Evolutionary conservation across 352 stramenopile species (phyloP), one percentile per base, ranked within the genome.

Genomic region (Phytophthora constricta): DNA sequence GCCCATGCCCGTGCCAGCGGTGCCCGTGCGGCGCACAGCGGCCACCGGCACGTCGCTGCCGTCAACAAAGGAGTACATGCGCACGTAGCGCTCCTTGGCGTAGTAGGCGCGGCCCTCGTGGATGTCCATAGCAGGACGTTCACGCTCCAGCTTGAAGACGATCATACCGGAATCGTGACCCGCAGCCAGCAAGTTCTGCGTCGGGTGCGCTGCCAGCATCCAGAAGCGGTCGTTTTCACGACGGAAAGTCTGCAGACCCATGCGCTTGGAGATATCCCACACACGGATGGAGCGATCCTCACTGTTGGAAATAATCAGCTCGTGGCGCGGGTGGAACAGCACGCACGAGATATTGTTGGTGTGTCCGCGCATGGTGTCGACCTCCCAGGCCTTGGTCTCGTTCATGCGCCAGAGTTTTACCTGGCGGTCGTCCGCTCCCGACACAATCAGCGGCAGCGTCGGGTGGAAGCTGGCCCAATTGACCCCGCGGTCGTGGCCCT

Each of bases 111-210:
- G 82, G 33, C 91, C 89, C 23, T 92, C 83, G 52, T 92, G 71
- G 17, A 93, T 85, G 45, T 95, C 87, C 77, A 98, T 98, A 14
- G 98, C 97, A 0, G 98, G 97, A 52, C 98, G 91, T 68, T 99
- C 98, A 47, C 98, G 90, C 69, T 97, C 91, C 41, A 99, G 84
- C 79, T 99, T 99, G 82, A 99, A 99, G 14, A 99, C 98, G 78
- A 99, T 99, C 96, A 99, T 99, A 72, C 98, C 98, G n/a, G 92
- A 98, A 80, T 99, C 98, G 73, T 99, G 98, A 50, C 98, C 98
- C 4, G 98, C 98, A 19, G 98, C 98, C 26, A 99, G 84, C 28
- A 99, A 81, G 77, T 99, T 99, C 75, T 99, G 97, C 47, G 89
- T 91, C 27, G 93, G 90, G 79, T 99, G 98, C 0, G 97, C 97